phyloP scores from a whole-genome alignment of 345 rosid species.

The Citropsis articulata region DNA sequence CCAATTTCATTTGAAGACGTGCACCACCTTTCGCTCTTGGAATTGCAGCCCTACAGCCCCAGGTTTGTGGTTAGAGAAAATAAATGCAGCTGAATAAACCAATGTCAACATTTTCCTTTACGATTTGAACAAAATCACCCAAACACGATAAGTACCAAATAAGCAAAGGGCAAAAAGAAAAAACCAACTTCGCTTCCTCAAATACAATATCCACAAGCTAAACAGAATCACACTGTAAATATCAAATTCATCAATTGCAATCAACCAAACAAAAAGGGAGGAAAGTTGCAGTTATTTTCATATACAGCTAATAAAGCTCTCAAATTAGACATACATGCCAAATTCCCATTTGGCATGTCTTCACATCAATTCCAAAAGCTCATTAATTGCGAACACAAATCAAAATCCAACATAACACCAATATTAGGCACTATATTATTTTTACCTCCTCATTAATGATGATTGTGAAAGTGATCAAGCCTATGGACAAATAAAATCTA shows the following conservation, averaged over 20 bases:
- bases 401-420: conserved; percentile 1
- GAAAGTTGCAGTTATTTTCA: not conserved
- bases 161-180: not conserved
- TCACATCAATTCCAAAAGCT: conserved; percentile 2
- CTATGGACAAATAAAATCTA: conserved; percentile 1
- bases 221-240: not conserved
- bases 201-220: not conserved
- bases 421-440: not conserved
- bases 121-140: not conserved
- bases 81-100: not conserved
- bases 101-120: not conserved
- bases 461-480: conserved; percentile 13
- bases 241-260: conserved; percentile 2
- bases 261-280: not conserved
- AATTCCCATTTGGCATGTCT: not conserved
- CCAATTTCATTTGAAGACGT: conserved; percentile 81
- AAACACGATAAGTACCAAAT: not conserved
- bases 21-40: conserved; percentile 79
- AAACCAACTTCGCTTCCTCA: not conserved
- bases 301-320: not conserved
- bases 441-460: not conserved
- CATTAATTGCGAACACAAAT: not conserved
- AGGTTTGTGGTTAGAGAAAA: conserved; percentile 6
- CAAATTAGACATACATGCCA: not conserved
- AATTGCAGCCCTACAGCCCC: conserved; percentile 66